These are phyloP conservation scores for Thermochaetoides dissita DNA, from an alignment of 2,329 filamentous ascomycete species.

Conservation along the genomic window DNA sequence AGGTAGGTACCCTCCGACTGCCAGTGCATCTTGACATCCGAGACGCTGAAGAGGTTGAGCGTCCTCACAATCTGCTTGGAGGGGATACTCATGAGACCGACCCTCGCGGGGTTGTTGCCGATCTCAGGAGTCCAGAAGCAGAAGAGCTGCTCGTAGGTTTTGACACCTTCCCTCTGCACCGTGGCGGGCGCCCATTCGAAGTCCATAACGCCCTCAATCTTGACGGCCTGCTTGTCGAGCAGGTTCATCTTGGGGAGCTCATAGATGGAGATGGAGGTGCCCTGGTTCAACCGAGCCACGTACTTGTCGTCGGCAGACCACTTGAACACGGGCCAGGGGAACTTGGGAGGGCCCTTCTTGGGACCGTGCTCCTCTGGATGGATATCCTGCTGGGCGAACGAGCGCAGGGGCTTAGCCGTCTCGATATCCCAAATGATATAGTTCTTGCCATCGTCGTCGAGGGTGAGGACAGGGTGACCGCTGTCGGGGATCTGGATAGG, in stretches of 20 bases:
- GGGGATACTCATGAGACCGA: constrained; percentile 89
- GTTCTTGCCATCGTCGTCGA: constrained; percentile 97
- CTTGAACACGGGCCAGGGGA: constrained; percentile 98
- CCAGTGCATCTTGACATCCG: constrained; percentile 97
- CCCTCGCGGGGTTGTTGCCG: constrained; percentile 93
- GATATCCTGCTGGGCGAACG: constrained; percentile 78
- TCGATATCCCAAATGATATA: constrained; percentile 98
- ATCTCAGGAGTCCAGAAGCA: constrained; percentile 99
- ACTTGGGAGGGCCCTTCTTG: constrained; percentile 64
- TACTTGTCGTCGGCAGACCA: constrained; percentile 98
- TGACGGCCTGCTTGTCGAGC: constrained; percentile 79
- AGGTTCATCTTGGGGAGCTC: constrained; percentile 81
- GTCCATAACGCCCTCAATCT: constrained; percentile 92
- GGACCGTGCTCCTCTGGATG: constrained; percentile 46
- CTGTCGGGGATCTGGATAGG: constrained; percentile 85
- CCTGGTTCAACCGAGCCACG: constrained; percentile 79
- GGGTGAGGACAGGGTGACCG: constrained; percentile 65
- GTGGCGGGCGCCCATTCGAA: constrained; percentile 94
- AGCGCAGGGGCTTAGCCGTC: constrained; percentile 76
- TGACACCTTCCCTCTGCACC: constrained; percentile 68
- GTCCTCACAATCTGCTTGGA: constrained; percentile 90
- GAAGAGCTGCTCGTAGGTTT: constrained; percentile 87
- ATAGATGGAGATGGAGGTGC: constrained; percentile 89
- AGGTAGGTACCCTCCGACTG: constrained; percentile 88
- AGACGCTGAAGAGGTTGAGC: constrained; percentile 94